Evolutionary conservation across 768 basidiomycete species (phyloP).

Genomic region (Tricholoma sp.): DNA sequence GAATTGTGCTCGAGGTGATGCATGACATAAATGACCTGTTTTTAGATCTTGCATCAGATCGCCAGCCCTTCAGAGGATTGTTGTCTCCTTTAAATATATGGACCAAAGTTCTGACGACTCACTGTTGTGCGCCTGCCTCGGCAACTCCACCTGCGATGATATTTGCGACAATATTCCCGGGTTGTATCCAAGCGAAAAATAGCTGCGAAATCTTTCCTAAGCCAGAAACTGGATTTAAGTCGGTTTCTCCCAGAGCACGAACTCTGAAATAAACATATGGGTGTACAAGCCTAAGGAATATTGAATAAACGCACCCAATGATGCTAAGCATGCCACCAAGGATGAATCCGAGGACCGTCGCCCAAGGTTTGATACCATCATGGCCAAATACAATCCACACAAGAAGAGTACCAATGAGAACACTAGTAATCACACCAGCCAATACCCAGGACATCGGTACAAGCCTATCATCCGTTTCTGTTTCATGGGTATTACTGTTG

Average conservation of each 20-base stretch:
- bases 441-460: constrained; percentile 80
- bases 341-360: constrained; percentile 78
- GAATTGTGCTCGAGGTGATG: constrained; percentile 92
- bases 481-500: constrained; percentile 50
- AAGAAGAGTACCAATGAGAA: constrained; percentile 64
- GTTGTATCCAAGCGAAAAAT: constrained; percentile 90
- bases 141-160: constrained; percentile 97
- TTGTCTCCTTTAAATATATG: not conserved
- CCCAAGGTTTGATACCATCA: constrained; percentile 94
- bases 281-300: not conserved
- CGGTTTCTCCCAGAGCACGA: constrained; percentile 92
- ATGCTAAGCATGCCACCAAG: constrained; percentile 82
- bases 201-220: constrained; percentile 94
- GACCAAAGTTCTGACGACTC: constrained; percentile 17
- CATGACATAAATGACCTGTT: constrained; percentile 88
- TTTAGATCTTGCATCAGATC: constrained; percentile 99
- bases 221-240: constrained; percentile 88
- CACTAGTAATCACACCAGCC: constrained; percentile 56
- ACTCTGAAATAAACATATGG: constrained; percentile 45
- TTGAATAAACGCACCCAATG: constrained; percentile 58
- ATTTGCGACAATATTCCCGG: constrained; percentile 95
- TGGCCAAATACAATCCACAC: constrained; percentile 89
- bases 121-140: constrained; percentile 94
- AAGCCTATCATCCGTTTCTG: constrained; percentile 72
- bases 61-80: constrained; percentile 58